phyloP scores from a whole-genome alignment of 805 yeast species.

The Wickerhamiella azymoides region DNA sequence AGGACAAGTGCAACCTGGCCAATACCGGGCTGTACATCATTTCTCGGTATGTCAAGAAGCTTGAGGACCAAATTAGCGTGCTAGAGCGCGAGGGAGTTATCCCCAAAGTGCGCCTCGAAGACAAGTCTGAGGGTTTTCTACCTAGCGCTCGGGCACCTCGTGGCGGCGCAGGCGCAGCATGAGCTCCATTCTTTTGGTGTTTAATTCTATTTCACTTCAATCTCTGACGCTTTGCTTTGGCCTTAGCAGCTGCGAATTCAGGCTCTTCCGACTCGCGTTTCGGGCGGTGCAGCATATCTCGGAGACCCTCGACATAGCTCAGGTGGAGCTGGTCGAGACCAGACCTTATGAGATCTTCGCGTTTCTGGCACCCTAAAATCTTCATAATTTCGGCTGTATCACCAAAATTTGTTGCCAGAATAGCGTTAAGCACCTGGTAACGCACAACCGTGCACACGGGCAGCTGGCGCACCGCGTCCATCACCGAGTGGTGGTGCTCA shows the following conservation, averaged over 20 bases:
- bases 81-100: slow-evolving; percentile 60
- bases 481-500: slow-evolving; percentile 5
- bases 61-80: slow-evolving; percentile 63
- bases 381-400: not conserved
- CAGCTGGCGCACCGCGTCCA: slow-evolving; percentile 5
- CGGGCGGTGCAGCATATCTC: not conserved
- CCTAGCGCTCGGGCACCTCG: not conserved
- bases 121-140: not conserved
- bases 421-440: slow-evolving; percentile 1
- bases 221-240: not conserved
- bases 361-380: not conserved
- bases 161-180: not conserved
- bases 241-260: not conserved
- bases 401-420: not conserved
- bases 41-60: slow-evolving; percentile 54
- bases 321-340: not conserved
- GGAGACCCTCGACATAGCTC: not conserved
- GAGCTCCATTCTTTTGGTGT: not conserved
- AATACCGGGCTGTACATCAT: slow-evolving; percentile 72
- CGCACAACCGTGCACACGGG: slow-evolving; percentile 1
- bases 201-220: not conserved
- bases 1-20: slow-evolving; percentile 64
- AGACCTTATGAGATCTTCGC: not conserved
- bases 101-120: not conserved
- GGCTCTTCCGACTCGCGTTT: not conserved